Conservation (phyloP, 176 grass and related monocot genomes). For the Echinochloa phyllopogon region DNA sequence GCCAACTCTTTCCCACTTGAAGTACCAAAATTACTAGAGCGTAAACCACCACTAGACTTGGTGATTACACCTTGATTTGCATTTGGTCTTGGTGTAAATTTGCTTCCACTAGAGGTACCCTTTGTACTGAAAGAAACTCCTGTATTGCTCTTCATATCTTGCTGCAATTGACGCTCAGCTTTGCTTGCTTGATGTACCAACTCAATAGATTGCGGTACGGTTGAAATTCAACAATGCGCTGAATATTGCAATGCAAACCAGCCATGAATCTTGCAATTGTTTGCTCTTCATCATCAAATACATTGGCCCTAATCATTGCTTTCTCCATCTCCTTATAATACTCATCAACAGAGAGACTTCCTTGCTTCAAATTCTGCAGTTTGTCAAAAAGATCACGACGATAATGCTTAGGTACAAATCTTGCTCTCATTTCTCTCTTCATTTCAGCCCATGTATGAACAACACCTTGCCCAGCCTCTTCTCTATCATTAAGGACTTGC, state of each 20-base stretch:
- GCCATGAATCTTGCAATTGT: neutral
- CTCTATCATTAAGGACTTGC: too few relatives aligned
- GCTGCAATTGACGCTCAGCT: neutral
- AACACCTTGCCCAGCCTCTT: too few relatives aligned
- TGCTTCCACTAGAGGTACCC: neutral
- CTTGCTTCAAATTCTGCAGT: neutral
- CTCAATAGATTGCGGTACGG: neutral
- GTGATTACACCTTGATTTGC: too few relatives aligned
- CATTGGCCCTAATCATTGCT: neutral
- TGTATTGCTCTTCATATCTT: neutral
- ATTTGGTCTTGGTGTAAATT: neutral
- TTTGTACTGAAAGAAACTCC: neutral
- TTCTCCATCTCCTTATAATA: too few relatives aligned
- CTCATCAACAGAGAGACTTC: neutral
- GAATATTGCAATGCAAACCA: neutral
- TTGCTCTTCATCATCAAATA: conserved; percentile 1
- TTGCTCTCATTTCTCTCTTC: too few relatives aligned
- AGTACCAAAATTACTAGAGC: too few relatives aligned
- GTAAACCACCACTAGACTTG: neutral
- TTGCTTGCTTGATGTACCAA: neutral
- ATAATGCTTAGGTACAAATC: neutral
- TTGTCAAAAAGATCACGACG: too few relatives aligned
- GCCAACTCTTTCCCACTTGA: neutral
- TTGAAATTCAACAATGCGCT: neutral
- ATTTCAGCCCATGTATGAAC: too few relatives aligned